A percentile compares a stretch with the other conserved stretches of the same genome.
These are phyloP conservation scores for Diplocarpon mali DNA, from an alignment of 2,329 filamentous ascomycete genomes.

Conservation along the genomic window DNA sequence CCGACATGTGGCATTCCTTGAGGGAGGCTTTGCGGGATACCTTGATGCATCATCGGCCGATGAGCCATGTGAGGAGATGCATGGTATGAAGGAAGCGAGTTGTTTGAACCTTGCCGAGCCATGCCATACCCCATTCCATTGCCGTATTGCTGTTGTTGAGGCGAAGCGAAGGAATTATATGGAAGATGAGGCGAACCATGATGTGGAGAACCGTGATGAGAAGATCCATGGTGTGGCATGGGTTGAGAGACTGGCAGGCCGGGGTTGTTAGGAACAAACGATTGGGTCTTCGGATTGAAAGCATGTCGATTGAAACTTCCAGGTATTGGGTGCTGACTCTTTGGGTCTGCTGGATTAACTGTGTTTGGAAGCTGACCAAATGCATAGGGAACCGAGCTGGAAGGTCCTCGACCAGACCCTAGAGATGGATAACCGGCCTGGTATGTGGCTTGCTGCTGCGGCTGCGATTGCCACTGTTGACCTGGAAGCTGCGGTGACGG, in stretches of 20 bases:
- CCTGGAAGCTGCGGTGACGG: slow-evolving; percentile 23
- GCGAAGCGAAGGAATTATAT: slow-evolving; percentile 29
- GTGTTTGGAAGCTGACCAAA: slow-evolving; percentile 70
- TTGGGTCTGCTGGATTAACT: slow-evolving; percentile 57
- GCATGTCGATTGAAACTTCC: slow-evolving; percentile 75
- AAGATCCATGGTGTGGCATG: slow-evolving; percentile 25
- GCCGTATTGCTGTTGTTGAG: slow-evolving; percentile 25
- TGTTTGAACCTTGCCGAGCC: slow-evolving; percentile 28
- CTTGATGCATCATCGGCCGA: slow-evolving; percentile 27
- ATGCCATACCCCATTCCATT: slow-evolving; percentile 28
- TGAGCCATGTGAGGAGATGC: slow-evolving; percentile 28
- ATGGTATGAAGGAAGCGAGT: slow-evolving; percentile 28
- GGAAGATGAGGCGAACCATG: slow-evolving; percentile 32
- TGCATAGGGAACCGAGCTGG: slow-evolving; percentile 47
- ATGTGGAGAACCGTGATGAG: slow-evolving; percentile 25
- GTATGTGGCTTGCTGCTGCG: slow-evolving; percentile 18
- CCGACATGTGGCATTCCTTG: slow-evolving; percentile 11
- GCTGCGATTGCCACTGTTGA: slow-evolving; percentile 24
- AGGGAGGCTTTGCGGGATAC: slow-evolving; percentile 19
- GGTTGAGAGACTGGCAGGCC: slow-evolving; percentile 36
- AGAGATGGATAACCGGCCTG: slow-evolving; percentile 21
- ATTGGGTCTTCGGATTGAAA: slow-evolving; percentile 91
- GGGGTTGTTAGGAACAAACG: slow-evolving; percentile 64
- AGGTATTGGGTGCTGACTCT: slow-evolving; percentile 71
- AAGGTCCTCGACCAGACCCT: slow-evolving; percentile 17